phyloP scores from a whole-genome alignment of 495 filamentous ascomycete genomes.

The Bombardia bombarda region DNA sequence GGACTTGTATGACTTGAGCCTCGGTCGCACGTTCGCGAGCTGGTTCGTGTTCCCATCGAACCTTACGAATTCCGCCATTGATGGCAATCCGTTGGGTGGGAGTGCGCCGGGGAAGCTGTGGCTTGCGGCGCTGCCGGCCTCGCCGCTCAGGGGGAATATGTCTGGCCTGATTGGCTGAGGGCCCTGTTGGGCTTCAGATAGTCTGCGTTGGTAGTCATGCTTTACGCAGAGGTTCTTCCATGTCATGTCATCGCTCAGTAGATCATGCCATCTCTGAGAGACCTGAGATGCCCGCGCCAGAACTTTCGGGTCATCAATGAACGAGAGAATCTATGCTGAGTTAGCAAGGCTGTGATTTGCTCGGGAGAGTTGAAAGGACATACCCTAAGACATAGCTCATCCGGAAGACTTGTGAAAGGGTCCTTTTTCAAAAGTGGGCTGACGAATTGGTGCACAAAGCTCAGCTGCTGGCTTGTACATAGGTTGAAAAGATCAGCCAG shows the following conservation, averaged over 20 bases:
- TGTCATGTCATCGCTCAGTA: slow-evolving; percentile 91
- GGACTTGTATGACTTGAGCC: slow-evolving; percentile 68
- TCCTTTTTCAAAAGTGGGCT: slow-evolving; percentile 90
- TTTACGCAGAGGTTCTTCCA: slow-evolving; percentile 97
- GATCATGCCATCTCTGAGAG: slow-evolving; percentile 83
- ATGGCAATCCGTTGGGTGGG: slow-evolving; percentile 18
- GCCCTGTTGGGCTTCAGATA: slow-evolving; percentile 35
- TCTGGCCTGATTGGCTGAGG: slow-evolving; percentile 20
- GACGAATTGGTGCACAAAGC: slow-evolving; percentile 90
- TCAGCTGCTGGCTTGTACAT: slow-evolving; percentile 89
- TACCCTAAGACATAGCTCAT: slow-evolving; percentile 86
- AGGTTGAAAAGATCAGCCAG: slow-evolving; percentile 80
- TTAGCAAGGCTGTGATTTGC: no score
- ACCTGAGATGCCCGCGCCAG: slow-evolving; percentile 89
- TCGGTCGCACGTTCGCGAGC: slow-evolving; percentile 25
- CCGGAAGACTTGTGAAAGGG: slow-evolving; percentile 80
- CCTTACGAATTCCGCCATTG: slow-evolving; percentile 24
- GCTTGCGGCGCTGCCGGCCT: slow-evolving; percentile 18
- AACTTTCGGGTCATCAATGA: slow-evolving; percentile 89
- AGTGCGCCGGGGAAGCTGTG: slow-evolving; percentile 31
- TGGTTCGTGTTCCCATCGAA: slow-evolving; percentile 26
- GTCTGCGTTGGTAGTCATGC: slow-evolving; percentile 67
- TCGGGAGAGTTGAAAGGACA: slow-evolving; percentile 12
- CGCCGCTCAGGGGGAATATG: slow-evolving; percentile 16
- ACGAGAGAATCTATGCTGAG: slow-evolving; percentile 76